Base-by-base conservation (phyloP, 495 filamentous ascomycete genomes). In the Penicillium odoratum region DNA sequence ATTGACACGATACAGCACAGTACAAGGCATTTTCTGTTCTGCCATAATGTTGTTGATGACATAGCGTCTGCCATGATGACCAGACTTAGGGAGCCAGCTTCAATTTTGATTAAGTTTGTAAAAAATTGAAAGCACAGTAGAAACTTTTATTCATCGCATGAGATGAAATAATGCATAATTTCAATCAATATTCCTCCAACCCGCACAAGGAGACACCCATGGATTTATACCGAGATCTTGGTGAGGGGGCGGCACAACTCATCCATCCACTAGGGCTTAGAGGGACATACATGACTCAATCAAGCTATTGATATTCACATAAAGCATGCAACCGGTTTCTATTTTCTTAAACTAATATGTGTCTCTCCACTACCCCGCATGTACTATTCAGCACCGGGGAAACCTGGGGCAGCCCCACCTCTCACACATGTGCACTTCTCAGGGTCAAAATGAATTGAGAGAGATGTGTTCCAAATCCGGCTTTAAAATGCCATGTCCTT, bases 11-110 rank as follows among this genome's bases (percentile, higher is more conserved):
- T 53, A 47, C 57, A 57, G 49, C 56, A 63, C 4, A 57, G 49
- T 29, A 57, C 48, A 1, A 59, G 61, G 16, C 56, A 62, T 52
- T 62, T 62, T 25, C 60, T 55, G 44, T 62, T 62, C 18, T 62
- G 59, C 58, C 60, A 58, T 44, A 62, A 49, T 25, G 60, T 48
- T 8, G 60, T 62, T 26, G 60, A 55, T 0, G 60, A 62, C 21
- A 62, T 31, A 29, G 54, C 48, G 18, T 62, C 55, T 44, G 29
- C 25, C 40, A 55, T 57, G 21, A 16, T 54, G 51, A 6, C 4
- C 38, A 40, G 0, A 16, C 13, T 40, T 4, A 15, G n/a, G 38
- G 38, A n/a, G 16, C 1, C 34, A 11, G 11, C 34, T 38, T 33
- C 31, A 33, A 33, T 33, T 10, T 5, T 7, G 31, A 7, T 33